A percentile compares a stretch with the other conserved stretches of the same genome.
Conservation (phyloP, 2,329 filamentous ascomycete genomes). For the Nigrograna mackinnonii region DNA sequence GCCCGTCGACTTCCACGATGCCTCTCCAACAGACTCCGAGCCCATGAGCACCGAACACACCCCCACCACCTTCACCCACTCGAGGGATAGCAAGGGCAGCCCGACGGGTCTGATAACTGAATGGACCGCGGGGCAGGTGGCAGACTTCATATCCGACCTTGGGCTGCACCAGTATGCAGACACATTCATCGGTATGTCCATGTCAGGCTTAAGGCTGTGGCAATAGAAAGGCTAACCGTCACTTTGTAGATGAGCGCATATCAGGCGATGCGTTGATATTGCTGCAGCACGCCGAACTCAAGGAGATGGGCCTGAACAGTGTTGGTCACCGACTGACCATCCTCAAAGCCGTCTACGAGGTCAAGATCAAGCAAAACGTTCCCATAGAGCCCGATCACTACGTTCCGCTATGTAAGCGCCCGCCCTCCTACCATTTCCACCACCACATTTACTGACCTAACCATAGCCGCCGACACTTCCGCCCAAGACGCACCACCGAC, state of each 20-base stretch:
- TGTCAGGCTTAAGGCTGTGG: background rate
- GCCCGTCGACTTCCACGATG: constrained; percentile 64
- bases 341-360: constrained; percentile 92
- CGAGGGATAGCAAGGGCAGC: constrained; percentile 63
- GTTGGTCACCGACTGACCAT: constrained; percentile 94
- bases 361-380: constrained; percentile 92
- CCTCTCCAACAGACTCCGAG: constrained; percentile 72
- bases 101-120: constrained; percentile 77
- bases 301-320: constrained; percentile 90
- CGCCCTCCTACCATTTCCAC: constrained; percentile 17
- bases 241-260: constrained; percentile 79
- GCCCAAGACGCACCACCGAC: constrained; percentile 85
- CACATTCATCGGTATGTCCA: constrained; percentile 75
- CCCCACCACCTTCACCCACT: constrained; percentile 75
- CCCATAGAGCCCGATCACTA: constrained; percentile 93
- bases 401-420: constrained; percentile 77
- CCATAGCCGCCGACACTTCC: constrained; percentile 82
- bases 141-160: constrained; percentile 81
- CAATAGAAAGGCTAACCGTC: constrained; percentile 10
- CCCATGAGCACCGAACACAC: constrained; percentile 74
- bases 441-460: constrained; percentile 4
- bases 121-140: constrained; percentile 85
- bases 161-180: constrained; percentile 83
- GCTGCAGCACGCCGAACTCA: constrained; percentile 88
- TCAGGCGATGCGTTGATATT: constrained; percentile 89